Percentiles rank a stretch among this genome's conserved stretches.
These are phyloP conservation scores for Triticum turgidum DNA, from an alignment of 176 grass and related monocot genomes.

Conservation along the genomic window DNA sequence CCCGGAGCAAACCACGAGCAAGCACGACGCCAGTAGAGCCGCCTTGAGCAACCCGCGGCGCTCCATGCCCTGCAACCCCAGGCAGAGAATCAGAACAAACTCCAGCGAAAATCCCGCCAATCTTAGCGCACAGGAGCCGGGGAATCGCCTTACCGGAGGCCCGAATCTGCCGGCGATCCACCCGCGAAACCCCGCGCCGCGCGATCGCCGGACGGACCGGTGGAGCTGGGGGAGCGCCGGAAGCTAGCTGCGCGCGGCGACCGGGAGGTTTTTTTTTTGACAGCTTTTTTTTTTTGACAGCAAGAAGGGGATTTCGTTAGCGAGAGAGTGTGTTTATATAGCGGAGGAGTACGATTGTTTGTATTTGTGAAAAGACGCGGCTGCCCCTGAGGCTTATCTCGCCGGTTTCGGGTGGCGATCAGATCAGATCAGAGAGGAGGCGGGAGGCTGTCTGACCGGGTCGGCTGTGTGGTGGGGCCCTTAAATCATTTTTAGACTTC, in stretches of 20 bases:
- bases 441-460: not conserved
- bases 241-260: not conserved
- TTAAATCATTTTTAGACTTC: no score
- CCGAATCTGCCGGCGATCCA: not conserved
- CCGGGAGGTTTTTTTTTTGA: no score
- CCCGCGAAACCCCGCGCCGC: not conserved
- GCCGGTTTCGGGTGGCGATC: not conserved
- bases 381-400: not conserved
- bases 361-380: not conserved
- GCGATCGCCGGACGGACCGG: not conserved
- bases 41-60: conserved; percentile 40
- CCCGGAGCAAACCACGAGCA: conserved; percentile 46
- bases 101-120: not conserved
- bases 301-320: not conserved
- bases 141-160: not conserved
- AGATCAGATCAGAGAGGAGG: not conserved
- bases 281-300: no score
- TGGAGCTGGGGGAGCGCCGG: not conserved
- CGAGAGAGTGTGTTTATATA: not conserved
- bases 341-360: not conserved
- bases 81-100: not conserved
- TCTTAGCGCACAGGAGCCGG: not conserved
- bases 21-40: conserved; percentile 44
- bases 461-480: no score
- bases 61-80: conserved; percentile 39